Evolutionary conservation across 1,139 yeast genomes (phyloP), one percentile per base, ranked within the genome.

Genomic region (Scheffersomyces lignicola): DNA sequence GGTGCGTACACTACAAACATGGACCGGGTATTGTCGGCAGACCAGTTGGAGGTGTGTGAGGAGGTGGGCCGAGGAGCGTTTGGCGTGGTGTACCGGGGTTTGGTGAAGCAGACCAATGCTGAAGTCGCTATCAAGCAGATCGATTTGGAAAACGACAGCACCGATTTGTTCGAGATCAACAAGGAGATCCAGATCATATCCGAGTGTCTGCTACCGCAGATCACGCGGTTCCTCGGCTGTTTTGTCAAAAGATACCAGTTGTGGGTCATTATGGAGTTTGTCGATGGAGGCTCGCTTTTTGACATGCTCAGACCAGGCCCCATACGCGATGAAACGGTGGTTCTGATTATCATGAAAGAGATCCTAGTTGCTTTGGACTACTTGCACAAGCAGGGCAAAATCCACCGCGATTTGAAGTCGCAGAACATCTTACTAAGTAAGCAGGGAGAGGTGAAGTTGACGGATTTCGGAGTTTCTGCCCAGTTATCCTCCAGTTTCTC

Each of bases 401-500:
- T 88, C 35, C 96, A 88, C 53, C 68, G 96, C 24, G 96, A 88
- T 56, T 74, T 88, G 45, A 88, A 88, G 57, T 87, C 94, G 1
- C 96, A 94, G 26, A 88, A 88, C 51, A 76, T 88, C 12, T 61
- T 88, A 22, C 56, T 88, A n/a, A 78, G 82, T 29, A 65, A 68
- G 10, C 55, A 59, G 7, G 96, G 96, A 0, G 81, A 76, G n/a
- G 92, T 90, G 18, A 92, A 92, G 53, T 71, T 92, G 36, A 96
- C 97, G 2, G 99, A 94, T 60, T 92, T 92, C 63, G 99, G 98
- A 1, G 95, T 92, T 3, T 94, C 97, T 1, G 86, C 90, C 13
- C 96, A 83, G 60, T 74, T 82, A 36, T 84, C 89, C 20, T 86
- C 79, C 50, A 87, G 80, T 58, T 72, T 85, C 57, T 86, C 83